A percentile compares a stretch with the other conserved stretches of the same genome.
phyloP scores from a whole-genome alignment of 306 rosid genomes.

The Sicyos edulis region DNA sequence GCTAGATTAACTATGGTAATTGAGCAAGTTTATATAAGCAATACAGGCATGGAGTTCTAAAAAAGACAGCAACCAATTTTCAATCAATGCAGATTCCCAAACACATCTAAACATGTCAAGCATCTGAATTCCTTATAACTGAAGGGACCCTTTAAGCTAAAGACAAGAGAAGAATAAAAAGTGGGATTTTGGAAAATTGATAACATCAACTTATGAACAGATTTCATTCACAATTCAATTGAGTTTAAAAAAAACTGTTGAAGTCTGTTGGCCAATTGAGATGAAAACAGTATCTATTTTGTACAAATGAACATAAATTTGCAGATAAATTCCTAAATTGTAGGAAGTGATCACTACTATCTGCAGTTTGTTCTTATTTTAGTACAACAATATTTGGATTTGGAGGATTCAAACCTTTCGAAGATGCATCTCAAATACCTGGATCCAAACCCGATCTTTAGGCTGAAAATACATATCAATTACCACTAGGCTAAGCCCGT shows the following conservation, averaged over 20 bases:
- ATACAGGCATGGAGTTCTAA: background rate
- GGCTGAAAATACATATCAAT: constrained; percentile 44
- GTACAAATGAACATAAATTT: background rate
- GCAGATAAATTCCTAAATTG: background rate
- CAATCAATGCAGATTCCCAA: background rate
- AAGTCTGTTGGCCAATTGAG: background rate
- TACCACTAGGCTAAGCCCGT: too few species aligned
- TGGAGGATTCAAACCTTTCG: too few species aligned
- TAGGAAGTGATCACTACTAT: background rate
- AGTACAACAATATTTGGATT: too few species aligned
- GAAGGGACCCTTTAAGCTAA: background rate
- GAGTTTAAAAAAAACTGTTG: background rate
- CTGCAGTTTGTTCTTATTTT: too few species aligned
- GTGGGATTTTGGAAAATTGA: background rate
- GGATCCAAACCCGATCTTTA: background rate
- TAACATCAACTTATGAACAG: background rate
- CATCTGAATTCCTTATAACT: background rate
- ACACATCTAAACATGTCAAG: background rate
- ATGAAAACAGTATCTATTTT: background rate
- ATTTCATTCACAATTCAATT: background rate
- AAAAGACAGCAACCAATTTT: background rate
- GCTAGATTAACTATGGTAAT: background rate
- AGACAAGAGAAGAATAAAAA: background rate
- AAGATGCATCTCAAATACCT: too few species aligned
- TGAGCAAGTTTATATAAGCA: background rate